Conservation (phyloP, 768 basidiomycete species). For the Lanmaoa rubissima region DNA sequence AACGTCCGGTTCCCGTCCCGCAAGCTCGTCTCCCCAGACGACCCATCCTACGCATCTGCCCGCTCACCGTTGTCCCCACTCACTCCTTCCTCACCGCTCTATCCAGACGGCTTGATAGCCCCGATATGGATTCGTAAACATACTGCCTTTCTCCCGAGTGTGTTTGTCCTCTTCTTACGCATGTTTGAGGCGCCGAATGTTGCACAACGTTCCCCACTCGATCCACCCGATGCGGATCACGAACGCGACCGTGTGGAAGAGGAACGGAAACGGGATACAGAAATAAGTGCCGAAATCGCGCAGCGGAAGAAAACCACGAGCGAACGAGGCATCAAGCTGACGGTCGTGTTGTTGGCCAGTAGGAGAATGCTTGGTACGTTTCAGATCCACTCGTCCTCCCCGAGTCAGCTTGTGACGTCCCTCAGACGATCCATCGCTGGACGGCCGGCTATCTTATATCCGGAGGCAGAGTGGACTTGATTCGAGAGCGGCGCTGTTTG, state of each 20-base stretch:
- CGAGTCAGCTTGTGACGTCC: background rate
- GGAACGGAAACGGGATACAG: constrained; percentile 70
- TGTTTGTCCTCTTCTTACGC: constrained; percentile 88
- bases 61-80: constrained; percentile 96
- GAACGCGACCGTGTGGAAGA: constrained; percentile 61
- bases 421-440: constrained; percentile 81
- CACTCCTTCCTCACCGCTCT: constrained; percentile 81
- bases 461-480: constrained; percentile 87
- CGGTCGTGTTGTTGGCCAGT: constrained; percentile 90
- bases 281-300: constrained; percentile 78
- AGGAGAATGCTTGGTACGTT: constrained; percentile 78
- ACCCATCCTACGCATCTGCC: constrained; percentile 51
- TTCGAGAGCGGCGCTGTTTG: constrained; percentile 89
- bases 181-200: constrained; percentile 64
- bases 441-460: constrained; percentile 81
- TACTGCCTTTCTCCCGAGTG: constrained; percentile 84
- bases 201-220: constrained; percentile 51
- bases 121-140: constrained; percentile 99
- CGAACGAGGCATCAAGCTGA: constrained; percentile 91
- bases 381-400: background rate
- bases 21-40: constrained; percentile 62
- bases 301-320: constrained; percentile 73
- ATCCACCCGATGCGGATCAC: constrained; percentile 49
- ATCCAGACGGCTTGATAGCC: constrained; percentile 94
- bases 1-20: constrained; percentile 84